Evolutionary conservation across 371 early-diverging fungal genomes (phyloP).

Genomic region (Syncephalastrum contaminatum): DNA sequence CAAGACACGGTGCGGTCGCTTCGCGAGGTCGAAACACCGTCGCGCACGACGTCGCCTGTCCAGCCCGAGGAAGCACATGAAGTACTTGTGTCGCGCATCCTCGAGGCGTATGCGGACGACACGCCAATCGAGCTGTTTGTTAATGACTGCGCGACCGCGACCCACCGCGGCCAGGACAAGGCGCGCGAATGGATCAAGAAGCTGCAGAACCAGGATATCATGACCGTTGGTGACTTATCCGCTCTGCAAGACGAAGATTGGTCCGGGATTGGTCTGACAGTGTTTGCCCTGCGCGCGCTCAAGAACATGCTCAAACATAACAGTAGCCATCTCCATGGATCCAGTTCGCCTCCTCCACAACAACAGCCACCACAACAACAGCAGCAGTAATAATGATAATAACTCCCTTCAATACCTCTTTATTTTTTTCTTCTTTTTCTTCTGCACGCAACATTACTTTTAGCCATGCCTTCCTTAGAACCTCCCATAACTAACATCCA

Average conservation of each 20-base stretch:
- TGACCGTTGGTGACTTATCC: conserved; percentile 81
- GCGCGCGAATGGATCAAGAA: conserved; percentile 76
- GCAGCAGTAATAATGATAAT: no score
- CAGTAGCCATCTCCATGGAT: no score
- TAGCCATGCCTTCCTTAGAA: no score
- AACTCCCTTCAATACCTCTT: no score
- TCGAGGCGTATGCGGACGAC: conserved; percentile 57
- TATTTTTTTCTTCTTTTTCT: no score
- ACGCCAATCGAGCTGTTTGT: conserved; percentile 72
- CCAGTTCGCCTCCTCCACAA: no score
- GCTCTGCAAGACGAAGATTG: conserved; percentile 82
- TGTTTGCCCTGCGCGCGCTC: conserved; percentile 85
- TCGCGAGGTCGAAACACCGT: conserved; percentile 25
- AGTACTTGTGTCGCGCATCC: conserved; percentile 19
- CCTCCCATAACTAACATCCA: no score
- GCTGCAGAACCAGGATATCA: conserved; percentile 75
- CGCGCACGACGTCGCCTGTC: not conserved
- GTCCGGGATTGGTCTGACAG: conserved; percentile 78
- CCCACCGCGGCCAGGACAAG: conserved; percentile 71
- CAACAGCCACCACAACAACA: no score
- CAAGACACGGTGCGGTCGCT: conserved; percentile 30
- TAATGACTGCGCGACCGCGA: conserved; percentile 62
- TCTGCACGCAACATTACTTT: no score
- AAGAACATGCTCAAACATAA: conserved; percentile 67
- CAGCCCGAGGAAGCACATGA: conserved; percentile 11